Base-by-base conservation (phyloP, 192 early-diverging fungal species). In the Coemansia sp. region DNA sequence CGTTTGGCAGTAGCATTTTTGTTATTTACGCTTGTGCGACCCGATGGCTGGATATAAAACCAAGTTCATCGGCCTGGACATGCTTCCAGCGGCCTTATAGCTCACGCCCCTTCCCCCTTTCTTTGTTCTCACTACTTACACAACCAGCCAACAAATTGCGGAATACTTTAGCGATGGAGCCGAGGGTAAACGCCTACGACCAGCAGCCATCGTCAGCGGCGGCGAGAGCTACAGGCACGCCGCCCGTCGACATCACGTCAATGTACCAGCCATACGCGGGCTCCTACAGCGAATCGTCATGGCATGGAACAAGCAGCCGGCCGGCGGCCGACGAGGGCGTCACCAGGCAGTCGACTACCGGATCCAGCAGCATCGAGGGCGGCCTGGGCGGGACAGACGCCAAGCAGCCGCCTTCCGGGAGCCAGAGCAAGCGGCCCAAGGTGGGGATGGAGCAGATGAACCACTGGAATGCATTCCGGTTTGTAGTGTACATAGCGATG, bases 231-330 rank as follows among this genome's bases (percentile, higher is more conserved):
- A 7, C 13, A 6, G 17, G 29, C 15, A 33, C 52, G 0, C 15
- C 29, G 13, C 30, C 72, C 0, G 62, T 68, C 36, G 69, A 71
- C 48, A 71, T 78, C 6, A 62, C 75, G 6, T 55, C 69, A 34
- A 72, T 78, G 74, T 15, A 52, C 22, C 59, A 60, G 45, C 74
- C 68, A 9, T 69, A 75, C 29, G 73, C 62, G 0, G 62, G 70
- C 2, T 53, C 75, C 6, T 78, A 78, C 48, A 72, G 75, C 62
- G 75, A 72, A 34, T 53, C 75, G 0, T 38, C 69, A 7, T 47
- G 69, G 62, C 41, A 34, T 14, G 52, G 27, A 6, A 40, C 38
- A 17, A 38, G 15, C 6, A 33, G 19, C 14, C 53, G 30, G 41
- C 41, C 23, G 9, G 22, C 20, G 15, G 22, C 23, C 6, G 22